Conservation (phyloP, 257 asterid genomes). For the Salvia rosmarinus region DNA sequence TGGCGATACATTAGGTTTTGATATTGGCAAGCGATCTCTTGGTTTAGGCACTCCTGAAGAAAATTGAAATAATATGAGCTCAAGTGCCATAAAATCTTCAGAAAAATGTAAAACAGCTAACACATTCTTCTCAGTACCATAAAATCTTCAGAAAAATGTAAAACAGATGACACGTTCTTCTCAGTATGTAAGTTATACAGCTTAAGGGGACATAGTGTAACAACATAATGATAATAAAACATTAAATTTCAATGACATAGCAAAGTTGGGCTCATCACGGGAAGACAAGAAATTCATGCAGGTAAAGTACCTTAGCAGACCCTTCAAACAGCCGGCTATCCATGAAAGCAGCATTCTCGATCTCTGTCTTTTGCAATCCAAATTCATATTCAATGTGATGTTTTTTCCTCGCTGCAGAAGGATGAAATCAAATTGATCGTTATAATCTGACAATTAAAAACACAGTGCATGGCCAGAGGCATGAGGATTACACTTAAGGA, state of each 20-base stretch:
- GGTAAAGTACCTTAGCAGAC: conserved; percentile 42
- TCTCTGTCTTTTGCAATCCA: conserved; percentile 33
- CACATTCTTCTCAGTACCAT: neutral
- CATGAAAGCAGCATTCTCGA: conserved; percentile 26
- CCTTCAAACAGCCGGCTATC: conserved; percentile 21
- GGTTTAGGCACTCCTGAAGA: conserved; percentile 33
- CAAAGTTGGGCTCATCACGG: conserved; percentile 2
- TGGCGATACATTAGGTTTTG: conserved; percentile 34
- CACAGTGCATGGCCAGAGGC: conserved; percentile 7
- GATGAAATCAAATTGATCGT: neutral
- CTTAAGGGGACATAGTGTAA: neutral
- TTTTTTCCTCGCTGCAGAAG: conserved; percentile 33
- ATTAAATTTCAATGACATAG: neutral
- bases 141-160: neutral
- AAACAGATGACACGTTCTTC: neutral
- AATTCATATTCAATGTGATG: conserved; percentile 1
- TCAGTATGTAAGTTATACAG: neutral
- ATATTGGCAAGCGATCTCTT: conserved; percentile 18
- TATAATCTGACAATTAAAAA: neutral
- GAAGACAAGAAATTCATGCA: conserved; percentile 19
- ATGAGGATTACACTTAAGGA: conserved; percentile 10
- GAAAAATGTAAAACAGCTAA: neutral
- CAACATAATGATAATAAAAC: neutral
- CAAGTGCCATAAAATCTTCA: conserved; percentile 4
- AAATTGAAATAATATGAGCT: conserved; percentile 25